Percentiles rank a stretch among this genome's conserved stretches.
These are phyloP conservation scores for Thinopyrum elongatum DNA, from an alignment of 176 grass and related monocot species.

Conservation along the genomic window DNA sequence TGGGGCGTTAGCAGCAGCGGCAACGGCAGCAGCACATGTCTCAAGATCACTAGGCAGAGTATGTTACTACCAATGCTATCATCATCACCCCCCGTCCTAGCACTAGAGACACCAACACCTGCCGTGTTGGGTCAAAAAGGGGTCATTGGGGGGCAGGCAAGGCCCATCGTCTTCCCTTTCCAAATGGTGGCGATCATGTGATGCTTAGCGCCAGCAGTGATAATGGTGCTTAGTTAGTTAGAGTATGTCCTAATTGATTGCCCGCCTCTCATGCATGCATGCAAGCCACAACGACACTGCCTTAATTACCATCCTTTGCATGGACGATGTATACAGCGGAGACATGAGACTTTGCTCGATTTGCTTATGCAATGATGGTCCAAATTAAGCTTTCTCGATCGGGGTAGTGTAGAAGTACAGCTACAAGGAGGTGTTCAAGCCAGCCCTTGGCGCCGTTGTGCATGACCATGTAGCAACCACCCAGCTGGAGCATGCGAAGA, in stretches of 20 bases:
- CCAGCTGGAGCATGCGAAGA: neutral
- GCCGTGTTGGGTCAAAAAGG: conserved; percentile 51
- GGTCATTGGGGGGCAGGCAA: conserved; percentile 33
- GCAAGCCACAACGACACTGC: neutral
- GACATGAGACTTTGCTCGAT: neutral
- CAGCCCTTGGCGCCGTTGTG: neutral
- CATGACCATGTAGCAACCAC: conserved; percentile 25
- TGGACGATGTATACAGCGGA: neutral
- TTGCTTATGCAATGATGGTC: conserved; percentile 13
- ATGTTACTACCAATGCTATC: conserved; percentile 34
- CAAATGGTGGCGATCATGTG: too few relatives aligned
- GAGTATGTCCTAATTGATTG: conserved; percentile 34
- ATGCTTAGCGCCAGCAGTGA: conserved; percentile 1
- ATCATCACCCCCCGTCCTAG: neutral
- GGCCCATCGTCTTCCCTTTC: conserved; percentile 20
- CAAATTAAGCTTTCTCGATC: conserved; percentile 5
- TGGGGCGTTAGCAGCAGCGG: conserved; percentile 41
- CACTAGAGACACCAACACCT: conserved; percentile 52
- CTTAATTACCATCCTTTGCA: neutral
- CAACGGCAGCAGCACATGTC: conserved; percentile 50
- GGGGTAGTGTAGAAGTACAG: neutral
- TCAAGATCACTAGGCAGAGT: conserved; percentile 49
- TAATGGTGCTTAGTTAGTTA: conserved; percentile 15
- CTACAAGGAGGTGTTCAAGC: neutral
- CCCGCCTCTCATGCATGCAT: neutral